Base-by-base conservation (phyloP, 2,329 filamentous ascomycete genomes). In the Aspergillus uvarum region DNA sequence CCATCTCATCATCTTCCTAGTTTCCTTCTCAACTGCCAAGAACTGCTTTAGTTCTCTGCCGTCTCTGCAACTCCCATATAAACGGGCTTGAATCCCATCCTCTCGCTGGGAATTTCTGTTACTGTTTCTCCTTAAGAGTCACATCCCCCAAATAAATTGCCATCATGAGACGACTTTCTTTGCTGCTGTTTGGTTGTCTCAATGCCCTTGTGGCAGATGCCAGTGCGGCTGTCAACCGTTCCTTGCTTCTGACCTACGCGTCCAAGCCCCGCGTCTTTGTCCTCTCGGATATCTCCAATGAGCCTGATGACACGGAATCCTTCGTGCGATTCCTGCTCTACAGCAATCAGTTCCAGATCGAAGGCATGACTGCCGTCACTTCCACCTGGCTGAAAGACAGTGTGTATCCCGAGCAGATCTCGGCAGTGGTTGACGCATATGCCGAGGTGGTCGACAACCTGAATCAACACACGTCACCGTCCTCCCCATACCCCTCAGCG, bases 381-480 rank as follows among this genome's bases (percentile, higher is more conserved):
- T 81, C 79, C 4, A 79, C 74, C 63, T 82, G 79, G 79, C 74
- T 81, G 68, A 76, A 70, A 55, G 70, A 70, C 35, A 75, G 75
- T 24, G 72, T 77, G 32, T 72, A 74, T 58, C 74, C 79, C 7
- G 68, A 81, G 58, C 74, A 80, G 38, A 80, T 82, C 65, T 68
- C 74, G 57, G 74, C 74, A 35, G 79, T 82, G 42, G 57, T 81
- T 51, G 69, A 81, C 50, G 79, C 76, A 4, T 82, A 82, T 61
- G 75, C 66, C 2, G 65, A 75, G 24, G 79, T 77, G 1, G 75
- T 77, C 21, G 76, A 79, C 12, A 85, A 81, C 59, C 72, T 86
- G 8, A 81, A 82, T 58, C 65, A 66, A 3, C 82, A 85, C 62
- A 78, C 76, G 2, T 80, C 81, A 55, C 74, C 77, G 0, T 76